Conservation (phyloP, 108 stramenopile genomes). For the Nitzschia sp. region DNA sequence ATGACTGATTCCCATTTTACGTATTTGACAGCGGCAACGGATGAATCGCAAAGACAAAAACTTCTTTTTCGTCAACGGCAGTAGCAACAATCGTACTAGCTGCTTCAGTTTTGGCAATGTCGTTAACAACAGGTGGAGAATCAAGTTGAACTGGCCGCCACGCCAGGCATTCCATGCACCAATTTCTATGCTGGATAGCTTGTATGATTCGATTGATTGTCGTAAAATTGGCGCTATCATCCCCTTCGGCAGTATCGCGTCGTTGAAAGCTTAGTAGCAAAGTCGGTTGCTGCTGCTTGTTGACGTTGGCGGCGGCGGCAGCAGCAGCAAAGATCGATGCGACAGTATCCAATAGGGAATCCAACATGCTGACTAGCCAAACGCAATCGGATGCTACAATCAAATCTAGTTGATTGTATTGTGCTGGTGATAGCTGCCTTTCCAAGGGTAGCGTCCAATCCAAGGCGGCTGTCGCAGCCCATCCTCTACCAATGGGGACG, state of each 20-base stretch:
- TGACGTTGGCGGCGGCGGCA: conserved; percentile 4
- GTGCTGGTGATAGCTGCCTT: conserved; percentile 40
- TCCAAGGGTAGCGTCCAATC: conserved; percentile 65
- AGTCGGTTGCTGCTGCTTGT: background rate
- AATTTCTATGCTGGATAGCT: conserved; percentile 44
- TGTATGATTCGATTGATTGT: conserved; percentile 51
- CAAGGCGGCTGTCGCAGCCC: conserved; percentile 45
- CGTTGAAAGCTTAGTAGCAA: conserved; percentile 73
- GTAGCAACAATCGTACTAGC: background rate
- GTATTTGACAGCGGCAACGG: too few relatives aligned
- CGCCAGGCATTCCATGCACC: conserved; percentile 65
- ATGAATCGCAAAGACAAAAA: conserved; percentile 50
- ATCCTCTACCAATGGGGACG: conserved; percentile 59
- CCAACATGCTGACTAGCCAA: conserved; percentile 61
- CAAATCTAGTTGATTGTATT: conserved; percentile 40
- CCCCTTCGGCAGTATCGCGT: conserved; percentile 26
- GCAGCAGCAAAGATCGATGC: conserved; percentile 43
- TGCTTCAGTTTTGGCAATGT: conserved; percentile 1
- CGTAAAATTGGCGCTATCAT: conserved; percentile 47
- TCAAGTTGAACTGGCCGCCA: conserved; percentile 46
- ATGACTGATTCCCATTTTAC: too few relatives aligned
- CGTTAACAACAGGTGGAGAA: background rate
- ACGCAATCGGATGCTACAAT: conserved; percentile 73
- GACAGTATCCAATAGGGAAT: conserved; percentile 61
- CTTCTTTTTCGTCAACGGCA: conserved; percentile 33